Evolutionary conservation across 208 protist species (phyloP), one percentile per base, ranked within the genome.

Genomic region (Wallacemonas sp.): DNA sequence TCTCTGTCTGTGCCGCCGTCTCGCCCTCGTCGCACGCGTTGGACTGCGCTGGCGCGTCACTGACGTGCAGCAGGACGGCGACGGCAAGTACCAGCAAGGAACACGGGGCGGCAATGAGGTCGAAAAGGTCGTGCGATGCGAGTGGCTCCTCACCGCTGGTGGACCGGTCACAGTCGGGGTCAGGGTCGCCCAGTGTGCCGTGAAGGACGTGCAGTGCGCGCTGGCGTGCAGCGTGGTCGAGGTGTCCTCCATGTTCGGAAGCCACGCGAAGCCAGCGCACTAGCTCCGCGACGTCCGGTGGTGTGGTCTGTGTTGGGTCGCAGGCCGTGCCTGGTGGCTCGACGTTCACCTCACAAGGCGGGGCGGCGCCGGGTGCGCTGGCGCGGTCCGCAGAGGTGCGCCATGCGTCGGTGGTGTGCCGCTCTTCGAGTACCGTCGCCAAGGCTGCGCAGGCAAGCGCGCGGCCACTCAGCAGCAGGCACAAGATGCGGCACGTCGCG

Each of bases 151-250:
- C n/a, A n/a, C n/a, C n/a, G n/a, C n/a, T n/a, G n/a, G n/a, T n/a
- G n/a, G n/a, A n/a, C n/a, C n/a, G n/a, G n/a, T n/a, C n/a, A n/a
- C n/a, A n/a, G n/a, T n/a, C n/a, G n/a, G n/a, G n/a, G n/a, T n/a
- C n/a, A n/a, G 21, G 12, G 50, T 27, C 30, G 17, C 50, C 50
- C 3, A 57, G 50, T 8, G 50, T 30, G 29, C 30, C 17, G 50
- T 57, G 38, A 32, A 57, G 38, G n/a, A 57, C 50, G n/a, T 37
- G 50, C 50, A 57, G 29, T n/a, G 50, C 50, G n/a, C 29, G 50
- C 30, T 34, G n/a, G 26, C 50, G 50, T 8, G 50, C 6, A n/a
- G 50, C 8, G 15, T 41, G 30, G 32, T 15, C 15, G n/a, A 57
- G 22, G 24, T 57, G 50, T 4, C 50, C 50, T 12, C 50, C 50